Percentiles rank a stretch among this genome's conserved stretches.
These are phyloP conservation scores for Coleophoma cylindrospora DNA, from an alignment of 2,329 filamentous ascomycete genomes.

Conservation along the genomic window DNA sequence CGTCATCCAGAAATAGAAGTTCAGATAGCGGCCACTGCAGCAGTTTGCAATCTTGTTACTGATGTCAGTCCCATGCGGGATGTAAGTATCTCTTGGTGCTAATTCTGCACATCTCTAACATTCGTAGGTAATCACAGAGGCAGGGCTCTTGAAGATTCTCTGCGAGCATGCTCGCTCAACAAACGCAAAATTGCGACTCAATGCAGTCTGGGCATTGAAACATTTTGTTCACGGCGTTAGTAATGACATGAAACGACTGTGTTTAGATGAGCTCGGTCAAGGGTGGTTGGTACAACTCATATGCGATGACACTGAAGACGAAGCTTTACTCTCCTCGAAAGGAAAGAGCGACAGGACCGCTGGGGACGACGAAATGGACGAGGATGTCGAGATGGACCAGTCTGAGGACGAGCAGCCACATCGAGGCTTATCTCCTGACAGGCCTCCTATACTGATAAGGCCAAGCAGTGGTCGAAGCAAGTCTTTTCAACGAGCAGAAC, in stretches of 20 bases:
- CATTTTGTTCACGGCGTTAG: conserved; percentile 74
- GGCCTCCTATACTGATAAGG: conserved; percentile 12
- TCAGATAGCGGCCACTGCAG: conserved; percentile 78
- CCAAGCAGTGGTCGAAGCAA: conserved; percentile 23
- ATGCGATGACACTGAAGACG: conserved; percentile 55
- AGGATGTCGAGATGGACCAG: conserved; percentile 53
- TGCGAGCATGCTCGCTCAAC: conserved; percentile 81
- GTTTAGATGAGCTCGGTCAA: conserved; percentile 71
- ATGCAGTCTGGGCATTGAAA: conserved; percentile 91
- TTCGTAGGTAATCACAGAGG: conserved; percentile 65
- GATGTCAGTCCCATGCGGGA: conserved; percentile 90
- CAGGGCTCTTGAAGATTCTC: conserved; percentile 69
- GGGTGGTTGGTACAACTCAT: conserved; percentile 80
- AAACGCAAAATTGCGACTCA: conserved; percentile 73
- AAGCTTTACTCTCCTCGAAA: conserved; percentile 36
- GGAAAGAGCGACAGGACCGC: conserved; percentile 15
- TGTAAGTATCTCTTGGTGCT: conserved; percentile 43
- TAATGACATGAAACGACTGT: conserved; percentile 68
- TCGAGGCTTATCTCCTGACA: conserved; percentile 13
- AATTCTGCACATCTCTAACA: too few relatives aligned
- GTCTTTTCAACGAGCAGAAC: conserved; percentile 42
- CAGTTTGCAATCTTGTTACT: conserved; percentile 78
- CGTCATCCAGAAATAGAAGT: conserved; percentile 72
- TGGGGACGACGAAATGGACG: conserved; percentile 41
- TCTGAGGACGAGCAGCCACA: conserved; percentile 32